Evolutionary conservation across 2,329 filamentous ascomycete genomes (phyloP), one percentile per base, ranked within the genome.

Genomic region (Atkinsonella hypoxylon): DNA sequence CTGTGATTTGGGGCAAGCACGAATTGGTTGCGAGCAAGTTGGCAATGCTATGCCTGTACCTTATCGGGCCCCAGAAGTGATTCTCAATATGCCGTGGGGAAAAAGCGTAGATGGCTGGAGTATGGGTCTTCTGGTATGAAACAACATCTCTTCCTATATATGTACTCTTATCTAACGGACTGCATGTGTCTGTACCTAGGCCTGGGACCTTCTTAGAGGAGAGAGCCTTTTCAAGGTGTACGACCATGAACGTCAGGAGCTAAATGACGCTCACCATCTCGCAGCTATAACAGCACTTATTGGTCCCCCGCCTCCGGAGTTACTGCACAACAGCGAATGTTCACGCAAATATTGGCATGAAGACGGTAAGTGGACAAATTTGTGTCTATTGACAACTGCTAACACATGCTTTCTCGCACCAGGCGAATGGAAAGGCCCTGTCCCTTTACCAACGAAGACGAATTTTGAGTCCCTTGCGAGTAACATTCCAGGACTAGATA

Each of bases 1-100:
- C 8, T 61, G 57, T 42, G 67, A 71, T 52, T 54, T 70, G 1
- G 64, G 68, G 12, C 62, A 67, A 51, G 67, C 68, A n/a, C 59
- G 62, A n/a, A 59, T 64, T 26, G 63, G 63, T 2, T 41, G 45
- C 1, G 42, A 56, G 47, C 58, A 60, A 11, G 43, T 36, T 6
- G 53, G 59, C 1, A 56, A 52, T 4, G 62, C 59, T 6, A 65
- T 65, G 61, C 63, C 63, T 6, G 5, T 58, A 8, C 59, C 53
- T 2, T 65, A 64, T 47, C 60, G 64, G n/a, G 61, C 66, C 20
- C 67, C 66, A 0, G 67, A 70, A 51, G 61, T 70, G 7, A 63
- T 69, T 54, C 58, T 69, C 15, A 57, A 59, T 22, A 67, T 67
- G 59, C 50, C 55, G 0, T 69, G 66, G 65, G 59, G 61, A 10